Percentiles rank a stretch among this genome's conserved stretches.
These are phyloP conservation scores for Cephaloascus fragrans DNA, from an alignment of 805 yeast species.

Conservation along the genomic window DNA sequence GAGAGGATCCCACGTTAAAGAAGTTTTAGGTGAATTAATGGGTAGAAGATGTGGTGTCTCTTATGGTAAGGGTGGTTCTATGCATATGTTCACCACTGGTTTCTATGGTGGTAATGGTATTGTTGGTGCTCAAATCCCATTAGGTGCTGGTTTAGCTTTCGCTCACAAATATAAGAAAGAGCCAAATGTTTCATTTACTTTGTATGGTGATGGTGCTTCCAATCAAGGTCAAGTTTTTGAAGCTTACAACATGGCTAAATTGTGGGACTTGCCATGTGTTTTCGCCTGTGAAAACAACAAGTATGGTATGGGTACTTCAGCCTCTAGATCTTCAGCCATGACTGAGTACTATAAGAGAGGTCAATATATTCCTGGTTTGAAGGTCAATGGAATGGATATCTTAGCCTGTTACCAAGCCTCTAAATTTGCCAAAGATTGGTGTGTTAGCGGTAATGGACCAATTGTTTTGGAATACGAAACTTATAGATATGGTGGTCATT, in stretches of 20 bases:
- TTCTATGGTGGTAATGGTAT: constrained; percentile 99
- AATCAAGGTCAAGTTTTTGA: constrained; percentile 99
- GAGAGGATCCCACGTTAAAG: constrained; percentile 90
- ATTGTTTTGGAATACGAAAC: constrained; percentile 94
- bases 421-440: constrained; percentile 95
- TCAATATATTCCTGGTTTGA: constrained; percentile 97
- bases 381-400: constrained; percentile 98
- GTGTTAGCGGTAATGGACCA: constrained; percentile 90
- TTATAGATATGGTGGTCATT: constrained; percentile 99
- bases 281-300: constrained; percentile 98
- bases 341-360: constrained; percentile 98
- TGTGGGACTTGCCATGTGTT: constrained; percentile 92
- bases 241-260: constrained; percentile 97
- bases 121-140: constrained; percentile 98
- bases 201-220: constrained; percentile 99
- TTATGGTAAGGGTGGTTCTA: constrained; percentile 98
- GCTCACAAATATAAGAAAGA: constrained; percentile 92
- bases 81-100: constrained; percentile 95
- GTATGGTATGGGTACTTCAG: constrained; percentile 99
- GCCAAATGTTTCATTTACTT: constrained; percentile 67
- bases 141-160: constrained; percentile 97
- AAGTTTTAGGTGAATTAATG: constrained; percentile 90
- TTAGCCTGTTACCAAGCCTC: constrained; percentile 93
- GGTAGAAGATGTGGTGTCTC: constrained; percentile 95
- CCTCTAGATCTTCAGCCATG: constrained; percentile 92